Evolutionary conservation across 345 rosid genomes (phyloP).

Genomic region (Carallia brachiata): DNA sequence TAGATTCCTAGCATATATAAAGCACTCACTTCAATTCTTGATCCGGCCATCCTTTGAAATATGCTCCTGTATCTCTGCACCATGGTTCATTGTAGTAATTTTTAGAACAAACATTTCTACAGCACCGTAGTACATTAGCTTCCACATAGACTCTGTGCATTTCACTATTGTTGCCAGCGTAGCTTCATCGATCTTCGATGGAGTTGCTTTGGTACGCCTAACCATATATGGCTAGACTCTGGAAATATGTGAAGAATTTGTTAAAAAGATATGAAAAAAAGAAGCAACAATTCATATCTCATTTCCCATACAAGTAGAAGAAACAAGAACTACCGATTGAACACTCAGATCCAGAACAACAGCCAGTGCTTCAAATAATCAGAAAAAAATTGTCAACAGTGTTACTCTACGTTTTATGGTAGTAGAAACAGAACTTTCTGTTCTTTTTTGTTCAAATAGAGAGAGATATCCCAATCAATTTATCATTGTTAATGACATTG

Average conservation of each 20-base stretch:
- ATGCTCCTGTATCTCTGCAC: slow-evolving; percentile 57
- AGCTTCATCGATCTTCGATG: slow-evolving; percentile 49
- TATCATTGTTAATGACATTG: too few relatives aligned
- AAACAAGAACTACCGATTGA: background rate
- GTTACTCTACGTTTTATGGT: too few relatives aligned
- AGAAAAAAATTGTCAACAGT: too few relatives aligned
- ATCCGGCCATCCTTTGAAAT: slow-evolving; percentile 80
- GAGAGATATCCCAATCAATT: too few relatives aligned
- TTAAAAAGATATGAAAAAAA: slow-evolving; percentile 7
- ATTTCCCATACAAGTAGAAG: background rate
- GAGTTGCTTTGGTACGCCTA: slow-evolving; percentile 38
- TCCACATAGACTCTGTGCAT: slow-evolving; percentile 96
- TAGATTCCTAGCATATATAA: slow-evolving; percentile 9
- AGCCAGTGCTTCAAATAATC: too few relatives aligned
- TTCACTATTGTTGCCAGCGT: slow-evolving; percentile 52
- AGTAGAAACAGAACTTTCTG: too few relatives aligned
- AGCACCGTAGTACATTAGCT: slow-evolving; percentile 61
- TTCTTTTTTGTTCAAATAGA: too few relatives aligned
- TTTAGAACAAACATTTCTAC: slow-evolving; percentile 64
- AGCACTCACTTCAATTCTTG: slow-evolving; percentile 78
- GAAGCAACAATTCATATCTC: background rate
- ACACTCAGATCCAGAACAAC: too few relatives aligned
- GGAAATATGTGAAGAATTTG: slow-evolving; percentile 18
- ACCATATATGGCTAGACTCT: slow-evolving; percentile 70
- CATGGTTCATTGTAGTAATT: slow-evolving; percentile 63